phyloP scores from a whole-genome alignment of 306 rosid species.

The Cicer pinnatifidum region DNA sequence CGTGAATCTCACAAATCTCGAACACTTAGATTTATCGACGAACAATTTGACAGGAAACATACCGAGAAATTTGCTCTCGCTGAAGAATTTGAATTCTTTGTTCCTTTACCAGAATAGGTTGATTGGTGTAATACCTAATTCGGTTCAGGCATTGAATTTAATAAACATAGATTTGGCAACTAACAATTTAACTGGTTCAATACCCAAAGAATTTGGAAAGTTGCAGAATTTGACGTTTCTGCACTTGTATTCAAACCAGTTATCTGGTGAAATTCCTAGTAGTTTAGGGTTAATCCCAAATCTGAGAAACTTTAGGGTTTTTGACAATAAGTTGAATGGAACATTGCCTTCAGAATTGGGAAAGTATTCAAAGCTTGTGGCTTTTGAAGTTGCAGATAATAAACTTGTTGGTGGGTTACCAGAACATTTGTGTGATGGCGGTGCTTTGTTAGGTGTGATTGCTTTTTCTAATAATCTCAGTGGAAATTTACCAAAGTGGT shows the following conservation, averaged over 20 bases:
- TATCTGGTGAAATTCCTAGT: conserved; percentile 67
- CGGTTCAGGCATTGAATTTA: conserved; percentile 59
- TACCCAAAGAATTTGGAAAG: conserved; percentile 62
- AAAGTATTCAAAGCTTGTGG: conserved; percentile 60
- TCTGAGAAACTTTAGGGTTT: conserved; percentile 54
- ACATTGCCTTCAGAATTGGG: conserved; percentile 80
- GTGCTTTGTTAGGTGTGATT: conserved; percentile 56
- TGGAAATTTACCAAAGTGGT: conserved; percentile 63
- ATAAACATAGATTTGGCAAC: conserved; percentile 47
- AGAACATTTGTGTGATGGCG: conserved; percentile 64
- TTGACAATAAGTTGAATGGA: conserved; percentile 68
- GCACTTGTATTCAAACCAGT: conserved; percentile 55
- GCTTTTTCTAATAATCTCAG: conserved; percentile 64
- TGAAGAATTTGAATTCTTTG: conserved; percentile 52
- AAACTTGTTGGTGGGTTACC: conserved; percentile 68
- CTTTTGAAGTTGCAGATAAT: conserved; percentile 69
- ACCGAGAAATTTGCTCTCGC: conserved; percentile 57
- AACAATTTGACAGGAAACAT: conserved; percentile 68
- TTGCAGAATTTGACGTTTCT: conserved; percentile 54
- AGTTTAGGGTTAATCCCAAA: conserved; percentile 57
- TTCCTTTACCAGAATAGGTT: conserved; percentile 59
- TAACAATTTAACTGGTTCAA: conserved; percentile 71
- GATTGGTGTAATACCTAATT: conserved; percentile 62
- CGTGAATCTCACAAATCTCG: conserved; percentile 52
- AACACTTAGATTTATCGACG: conserved; percentile 53